These are phyloP conservation scores for Macadamia tetraphylla DNA, from an alignment of 164 flowering plant genomes.

Conservation along the genomic window DNA sequence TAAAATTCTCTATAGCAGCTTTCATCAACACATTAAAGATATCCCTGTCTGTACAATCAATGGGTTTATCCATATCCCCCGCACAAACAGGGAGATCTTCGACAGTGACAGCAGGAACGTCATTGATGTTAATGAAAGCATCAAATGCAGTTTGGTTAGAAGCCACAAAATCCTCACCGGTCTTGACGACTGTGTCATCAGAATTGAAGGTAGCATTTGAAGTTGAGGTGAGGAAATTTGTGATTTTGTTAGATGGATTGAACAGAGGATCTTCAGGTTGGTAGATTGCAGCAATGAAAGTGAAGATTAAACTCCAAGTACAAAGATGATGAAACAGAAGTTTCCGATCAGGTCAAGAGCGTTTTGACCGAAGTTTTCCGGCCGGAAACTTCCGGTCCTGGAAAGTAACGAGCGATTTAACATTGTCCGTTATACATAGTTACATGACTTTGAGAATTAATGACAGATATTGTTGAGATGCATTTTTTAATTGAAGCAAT, in stretches of 20 bases:
- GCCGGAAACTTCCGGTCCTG: constrained; percentile 46
- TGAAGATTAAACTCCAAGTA: constrained; percentile 56
- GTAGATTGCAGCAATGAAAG: constrained; percentile 62
- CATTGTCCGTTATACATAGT: constrained; percentile 17
- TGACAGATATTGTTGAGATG: too few relatives aligned
- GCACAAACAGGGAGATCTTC: constrained; percentile 20
- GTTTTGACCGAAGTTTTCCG: constrained; percentile 54
- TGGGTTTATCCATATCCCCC: constrained; percentile 27
- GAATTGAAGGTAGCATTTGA: constrained; percentile 58
- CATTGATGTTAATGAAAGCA: constrained; percentile 44
- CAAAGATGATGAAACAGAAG: constrained; percentile 52
- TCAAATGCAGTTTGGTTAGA: not conserved
- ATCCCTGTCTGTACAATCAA: constrained; percentile 56
- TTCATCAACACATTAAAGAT: constrained; percentile 62
- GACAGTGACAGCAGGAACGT: constrained; percentile 21
- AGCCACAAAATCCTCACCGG: constrained; percentile 32
- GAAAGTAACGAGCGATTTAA: constrained; percentile 35
- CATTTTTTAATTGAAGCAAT: too few relatives aligned
- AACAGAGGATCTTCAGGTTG: constrained; percentile 67
- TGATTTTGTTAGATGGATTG: constrained; percentile 52
- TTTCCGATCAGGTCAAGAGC: constrained; percentile 52
- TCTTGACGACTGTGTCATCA: constrained; percentile 47
- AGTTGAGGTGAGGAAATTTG: constrained; percentile 46
- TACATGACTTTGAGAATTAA: too few relatives aligned
- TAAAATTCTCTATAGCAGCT: constrained; percentile 46